Base-by-base conservation (phyloP, 2,329 filamentous ascomycete genomes). In the Emergomyces africanus region DNA sequence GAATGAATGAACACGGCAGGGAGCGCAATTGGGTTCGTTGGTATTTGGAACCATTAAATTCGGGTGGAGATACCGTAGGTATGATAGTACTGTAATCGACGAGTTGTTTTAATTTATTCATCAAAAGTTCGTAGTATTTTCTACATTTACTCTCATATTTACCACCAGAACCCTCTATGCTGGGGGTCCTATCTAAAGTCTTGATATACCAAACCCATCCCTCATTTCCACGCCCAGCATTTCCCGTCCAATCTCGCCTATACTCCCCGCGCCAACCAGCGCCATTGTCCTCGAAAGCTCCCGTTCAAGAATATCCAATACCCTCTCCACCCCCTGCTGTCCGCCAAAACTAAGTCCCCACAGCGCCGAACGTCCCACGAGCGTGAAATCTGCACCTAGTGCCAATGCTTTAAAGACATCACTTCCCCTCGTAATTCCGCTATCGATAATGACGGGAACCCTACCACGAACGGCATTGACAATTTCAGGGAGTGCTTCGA, bases 311-410 rank as follows among this genome's bases (percentile, higher is more conserved):
- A 79, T 76, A 56, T 75, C 74, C 58, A 82, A 65, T 2, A 79
- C 77, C 56, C 79, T 72, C 61, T 76, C 77, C 1, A 80, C 83
- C 10, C 83, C 83, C 46, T 77, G 72, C 64, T 78, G 76, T 5
- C 82, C 83, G 5, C 75, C 78, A 25, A 83, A 75, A 1, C 76
- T 78, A 15, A 85, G 69, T 0, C 82, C 81, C 66, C 84, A 85
- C 15, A 84, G 76, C 25, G 77, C 80, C 4, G 82, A 82, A 58
- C 83, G 70, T 2, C 81, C 81, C 10, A 85, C 75, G 14, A 83
- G 70, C 1, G 84, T 81, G 2, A 75, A 80, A 64, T 82, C 79
- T 0, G 81, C 83, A 1, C 83, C 85, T 5, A 81, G 65, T 14
- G 74, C 75, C 41, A 80, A 61, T 1, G 77, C 77, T 62, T 79